These are phyloP conservation scores for Alternaria dauci DNA, from an alignment of 2,329 filamentous ascomycete species.

Conservation along the genomic window DNA sequence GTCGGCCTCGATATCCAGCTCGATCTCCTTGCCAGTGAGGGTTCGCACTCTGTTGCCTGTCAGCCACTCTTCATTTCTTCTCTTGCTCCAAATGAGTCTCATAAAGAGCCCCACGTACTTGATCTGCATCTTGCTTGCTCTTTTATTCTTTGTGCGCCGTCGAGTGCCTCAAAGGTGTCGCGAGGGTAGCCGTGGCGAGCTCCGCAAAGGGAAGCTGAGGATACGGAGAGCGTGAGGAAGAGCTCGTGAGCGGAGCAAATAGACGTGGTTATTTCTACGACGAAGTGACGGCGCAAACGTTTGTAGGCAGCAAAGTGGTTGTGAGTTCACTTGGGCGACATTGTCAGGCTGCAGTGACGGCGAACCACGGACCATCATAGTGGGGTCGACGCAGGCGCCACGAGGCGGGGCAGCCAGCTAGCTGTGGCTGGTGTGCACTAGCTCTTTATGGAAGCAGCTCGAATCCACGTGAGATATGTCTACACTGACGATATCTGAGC, in stretches of 20 bases:
- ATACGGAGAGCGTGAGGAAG: background rate
- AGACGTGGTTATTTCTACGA: background rate
- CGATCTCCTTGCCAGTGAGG: constrained; percentile 97
- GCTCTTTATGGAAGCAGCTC: background rate
- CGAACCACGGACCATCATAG: constrained; percentile 14
- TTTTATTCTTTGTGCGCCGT: constrained; percentile 1
- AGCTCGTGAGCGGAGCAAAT: background rate
- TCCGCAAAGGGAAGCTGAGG: background rate
- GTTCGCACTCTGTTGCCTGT: constrained; percentile 79
- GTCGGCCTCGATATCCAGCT: constrained; percentile 93
- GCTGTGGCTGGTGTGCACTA: constrained; percentile 12
- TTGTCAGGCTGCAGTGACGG: constrained; percentile 16
- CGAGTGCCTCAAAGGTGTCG: background rate
- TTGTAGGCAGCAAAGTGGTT: constrained; percentile 13
- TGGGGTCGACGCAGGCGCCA: constrained; percentile 14
- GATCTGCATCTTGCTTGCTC: constrained; percentile 46
- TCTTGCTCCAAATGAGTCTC: background rate
- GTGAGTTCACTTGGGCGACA: constrained; percentile 1
- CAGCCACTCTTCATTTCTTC: constrained; percentile 6
- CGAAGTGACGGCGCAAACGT: background rate
- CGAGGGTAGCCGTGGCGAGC: background rate
- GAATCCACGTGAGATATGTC: background rate
- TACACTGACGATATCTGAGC: background rate
- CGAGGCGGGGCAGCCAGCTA: constrained; percentile 14
- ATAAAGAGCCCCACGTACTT: constrained; percentile 33